A percentile compares a stretch with the other conserved stretches of the same genome.
Evolutionary conservation across 75 land plant species (phyloP).

Genomic region (Picea glauca): DNA sequence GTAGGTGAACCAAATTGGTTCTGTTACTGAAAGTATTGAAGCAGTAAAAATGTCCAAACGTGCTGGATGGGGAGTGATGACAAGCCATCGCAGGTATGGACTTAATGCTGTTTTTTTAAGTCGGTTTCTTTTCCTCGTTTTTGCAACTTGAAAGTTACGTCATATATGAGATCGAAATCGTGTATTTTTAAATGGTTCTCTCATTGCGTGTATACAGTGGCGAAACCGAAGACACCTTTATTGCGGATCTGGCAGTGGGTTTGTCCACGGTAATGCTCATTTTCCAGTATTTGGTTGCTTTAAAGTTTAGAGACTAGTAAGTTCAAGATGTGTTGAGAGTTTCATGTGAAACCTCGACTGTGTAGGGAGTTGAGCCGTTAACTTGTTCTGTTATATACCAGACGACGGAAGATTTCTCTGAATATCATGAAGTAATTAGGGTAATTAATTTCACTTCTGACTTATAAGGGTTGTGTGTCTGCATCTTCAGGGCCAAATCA

Average conservation of each 20-base stretch:
- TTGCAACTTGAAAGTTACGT: too few relatives aligned
- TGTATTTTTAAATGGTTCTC: not conserved
- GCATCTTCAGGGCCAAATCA: conserved; percentile 87
- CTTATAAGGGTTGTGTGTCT: not conserved
- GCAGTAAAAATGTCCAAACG: conserved; percentile 95
- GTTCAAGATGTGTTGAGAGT: too few relatives aligned
- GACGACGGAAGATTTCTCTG: too few relatives aligned
- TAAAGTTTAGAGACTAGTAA: too few relatives aligned
- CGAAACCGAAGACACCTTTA: conserved; percentile 99
- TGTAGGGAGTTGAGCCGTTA: too few relatives aligned
- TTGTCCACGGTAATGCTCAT: conserved; percentile 69
- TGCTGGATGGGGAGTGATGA: conserved; percentile 99
- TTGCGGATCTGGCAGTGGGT: conserved; percentile 99
- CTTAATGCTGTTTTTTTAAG: not conserved
- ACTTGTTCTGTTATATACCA: too few relatives aligned
- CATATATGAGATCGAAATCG: too few relatives aligned
- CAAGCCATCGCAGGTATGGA: conserved; percentile 87
- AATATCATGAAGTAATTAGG: too few relatives aligned
- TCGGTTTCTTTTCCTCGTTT: not conserved
- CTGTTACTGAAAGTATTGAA: conserved; percentile 99
- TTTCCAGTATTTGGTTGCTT: not conserved
- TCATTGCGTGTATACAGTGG: conserved; percentile 51
- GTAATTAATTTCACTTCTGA: not conserved
- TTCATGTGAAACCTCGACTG: too few relatives aligned
- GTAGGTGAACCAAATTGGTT: conserved; percentile 96